Percentiles rank a stretch among this genome's conserved stretches.
Evolutionary conservation across 164 flowering plant species (phyloP).

Genomic region (Litsea cubeba): DNA sequence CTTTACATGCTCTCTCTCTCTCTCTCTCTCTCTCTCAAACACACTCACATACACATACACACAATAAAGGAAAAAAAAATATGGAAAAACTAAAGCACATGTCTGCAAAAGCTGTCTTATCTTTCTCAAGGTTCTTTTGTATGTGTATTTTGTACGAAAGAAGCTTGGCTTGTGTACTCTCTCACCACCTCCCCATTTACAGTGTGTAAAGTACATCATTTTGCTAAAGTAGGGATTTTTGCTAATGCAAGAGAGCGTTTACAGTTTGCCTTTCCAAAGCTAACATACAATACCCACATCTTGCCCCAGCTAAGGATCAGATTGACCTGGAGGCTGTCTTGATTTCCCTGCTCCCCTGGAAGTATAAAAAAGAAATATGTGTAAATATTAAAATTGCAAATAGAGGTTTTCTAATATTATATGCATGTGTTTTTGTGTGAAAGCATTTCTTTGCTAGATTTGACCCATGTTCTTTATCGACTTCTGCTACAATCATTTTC

Average conservation of each 20-base stretch:
- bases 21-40: too few relatives aligned
- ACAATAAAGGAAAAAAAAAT: too few relatives aligned
- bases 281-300: conserved; percentile 17
- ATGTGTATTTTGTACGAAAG: conserved; percentile 18
- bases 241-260: conserved; percentile 2
- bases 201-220: conserved; percentile 14
- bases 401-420: background rate
- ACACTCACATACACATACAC: too few relatives aligned
- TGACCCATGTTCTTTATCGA: background rate
- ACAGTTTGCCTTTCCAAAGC: conserved; percentile 8
- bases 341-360: conserved; percentile 48
- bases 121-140: conserved; percentile 14
- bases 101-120: conserved; percentile 22
- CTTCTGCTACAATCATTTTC: background rate
- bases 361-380: background rate
- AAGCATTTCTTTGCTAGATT: too few relatives aligned
- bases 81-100: conserved; percentile 12
- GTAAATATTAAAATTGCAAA: background rate
- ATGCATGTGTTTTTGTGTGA: background rate
- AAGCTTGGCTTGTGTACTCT: conserved; percentile 20
- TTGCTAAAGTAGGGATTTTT: conserved; percentile 14
- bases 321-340: conserved; percentile 46
- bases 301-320: conserved; percentile 11
- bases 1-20: background rate
- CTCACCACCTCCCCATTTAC: conserved; percentile 10